Evolutionary conservation across 345 rosid species (phyloP).

Genomic region (Hypericum perforatum): DNA sequence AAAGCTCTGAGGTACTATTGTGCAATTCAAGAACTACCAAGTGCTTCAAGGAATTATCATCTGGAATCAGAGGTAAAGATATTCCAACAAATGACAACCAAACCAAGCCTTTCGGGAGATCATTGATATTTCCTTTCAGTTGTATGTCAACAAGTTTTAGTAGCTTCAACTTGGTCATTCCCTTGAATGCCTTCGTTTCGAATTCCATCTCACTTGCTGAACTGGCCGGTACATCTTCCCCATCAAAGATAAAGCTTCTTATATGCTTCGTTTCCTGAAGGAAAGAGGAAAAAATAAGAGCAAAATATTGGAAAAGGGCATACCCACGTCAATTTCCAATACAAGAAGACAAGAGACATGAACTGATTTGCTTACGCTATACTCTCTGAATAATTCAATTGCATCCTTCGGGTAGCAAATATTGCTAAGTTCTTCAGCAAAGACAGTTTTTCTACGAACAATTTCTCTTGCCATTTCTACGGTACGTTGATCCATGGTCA

Average conservation of each 20-base stretch:
- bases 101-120: neutral
- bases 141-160: constrained; percentile 2
- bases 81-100: neutral
- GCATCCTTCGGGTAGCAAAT: neutral
- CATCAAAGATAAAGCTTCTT: too few species aligned
- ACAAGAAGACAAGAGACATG: neutral
- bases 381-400: neutral
- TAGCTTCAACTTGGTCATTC: constrained; percentile 1
- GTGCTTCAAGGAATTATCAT: neutral
- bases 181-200: too few species aligned
- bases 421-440: neutral
- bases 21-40: constrained; percentile 5
- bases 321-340: too few species aligned
- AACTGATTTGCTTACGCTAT: neutral
- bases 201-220: too few species aligned
- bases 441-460: neutral
- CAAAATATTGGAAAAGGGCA: neutral
- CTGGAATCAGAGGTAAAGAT: too few species aligned
- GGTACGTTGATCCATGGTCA: constrained; percentile 9
- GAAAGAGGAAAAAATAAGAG: too few species aligned
- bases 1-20: neutral
- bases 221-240: too few species aligned
- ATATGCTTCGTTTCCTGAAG: too few species aligned
- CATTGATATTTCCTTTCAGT: neutral
- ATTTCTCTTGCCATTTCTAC: constrained; percentile 6